Base-by-base conservation (phyloP, 257 asterid genomes). In the Ajuga chamaepitys region DNA sequence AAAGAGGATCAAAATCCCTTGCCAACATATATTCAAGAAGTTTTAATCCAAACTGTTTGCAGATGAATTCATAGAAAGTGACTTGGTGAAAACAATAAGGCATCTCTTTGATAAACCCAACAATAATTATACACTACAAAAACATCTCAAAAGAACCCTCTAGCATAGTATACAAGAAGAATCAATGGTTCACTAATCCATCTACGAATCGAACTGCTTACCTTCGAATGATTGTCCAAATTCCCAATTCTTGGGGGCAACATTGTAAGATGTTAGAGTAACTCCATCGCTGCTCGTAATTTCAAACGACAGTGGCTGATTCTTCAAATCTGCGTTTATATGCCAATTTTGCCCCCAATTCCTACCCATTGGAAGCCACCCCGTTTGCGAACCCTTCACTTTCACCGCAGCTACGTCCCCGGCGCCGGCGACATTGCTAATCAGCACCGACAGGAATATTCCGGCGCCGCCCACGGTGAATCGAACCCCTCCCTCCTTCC, bases 271-370 rank as follows among this genome's bases (percentile, higher is more conserved):
- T 2, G 80, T 71, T 0, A 81, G 20, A 4, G 82, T 76, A 0
- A 67, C 77, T 0, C 88, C 88, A 63, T 85, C 89, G 24, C 91
- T 77, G 69, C 78, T 71, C 18, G 83, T 82, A 2, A 90, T 68
- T 75, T 85, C 87, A 30, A 90, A 88, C 57, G 89, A 79, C 3
- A 90, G 80, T 0, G 92, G 79, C 65, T 85, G 96, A 4, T 68
- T 74, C 76, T 73, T 78, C 78, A 88, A 64, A 66, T 78, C 82
- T 12, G 85, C 79, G 32, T 79, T 88, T 30, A 82, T 25, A 14
- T 85, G 94, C 94, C 94, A 83, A 64, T 76, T 85, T 60, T 81
- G 90, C 52, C 91, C 96, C 95, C 87, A 85, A 38, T 81, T 85
- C 34, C 90, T 48, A 41, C 94, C 88, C 94, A 88, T 88, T 56